These are phyloP conservation scores for Cercophora scortea DNA, from an alignment of 495 filamentous ascomycete genomes.

Conservation along the genomic window DNA sequence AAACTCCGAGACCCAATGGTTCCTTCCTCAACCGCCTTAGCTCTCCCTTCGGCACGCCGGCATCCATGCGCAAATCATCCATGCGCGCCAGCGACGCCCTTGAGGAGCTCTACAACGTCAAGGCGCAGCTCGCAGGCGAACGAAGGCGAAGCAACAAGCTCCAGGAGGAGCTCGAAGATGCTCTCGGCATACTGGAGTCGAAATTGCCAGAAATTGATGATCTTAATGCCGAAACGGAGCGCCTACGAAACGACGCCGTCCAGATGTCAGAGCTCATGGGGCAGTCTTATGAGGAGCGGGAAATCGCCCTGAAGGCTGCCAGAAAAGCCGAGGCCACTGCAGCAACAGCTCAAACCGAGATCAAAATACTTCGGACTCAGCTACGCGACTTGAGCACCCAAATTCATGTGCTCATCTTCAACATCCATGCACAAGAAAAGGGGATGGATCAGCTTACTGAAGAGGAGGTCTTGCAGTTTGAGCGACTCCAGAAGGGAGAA, in stretches of 20 bases:
- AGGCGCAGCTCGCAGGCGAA: conserved; percentile 50
- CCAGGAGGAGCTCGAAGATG: conserved; percentile 67
- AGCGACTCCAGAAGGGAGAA: conserved; percentile 62
- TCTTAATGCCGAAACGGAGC: conserved; percentile 57
- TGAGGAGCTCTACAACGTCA: conserved; percentile 46
- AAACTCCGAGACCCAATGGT: conserved; percentile 53
- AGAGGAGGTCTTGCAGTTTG: conserved; percentile 56
- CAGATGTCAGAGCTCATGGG: conserved; percentile 67
- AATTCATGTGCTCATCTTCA: conserved; percentile 78
- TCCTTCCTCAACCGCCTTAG: conserved; percentile 33
- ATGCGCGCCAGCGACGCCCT: conserved; percentile 43
- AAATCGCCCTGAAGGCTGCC: conserved; percentile 49
- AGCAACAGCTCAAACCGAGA: conserved; percentile 61
- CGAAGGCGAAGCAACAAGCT: conserved; percentile 64
- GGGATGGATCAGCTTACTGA: conserved; percentile 64
- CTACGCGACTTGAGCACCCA: conserved; percentile 87
- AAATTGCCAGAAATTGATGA: conserved; percentile 62
- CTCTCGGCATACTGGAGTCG: conserved; percentile 60
- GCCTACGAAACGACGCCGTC: conserved; percentile 62
- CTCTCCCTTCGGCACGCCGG: conserved; percentile 47
- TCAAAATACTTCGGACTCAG: conserved; percentile 72
- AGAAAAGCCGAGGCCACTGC: conserved; percentile 69
- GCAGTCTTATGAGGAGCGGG: conserved; percentile 52
- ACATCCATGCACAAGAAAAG: conserved; percentile 69
- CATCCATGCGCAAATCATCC: conserved; percentile 37